Conservation (phyloP, 2,329 filamentous ascomycete species). For the Gnomoniopsis sp. region DNA sequence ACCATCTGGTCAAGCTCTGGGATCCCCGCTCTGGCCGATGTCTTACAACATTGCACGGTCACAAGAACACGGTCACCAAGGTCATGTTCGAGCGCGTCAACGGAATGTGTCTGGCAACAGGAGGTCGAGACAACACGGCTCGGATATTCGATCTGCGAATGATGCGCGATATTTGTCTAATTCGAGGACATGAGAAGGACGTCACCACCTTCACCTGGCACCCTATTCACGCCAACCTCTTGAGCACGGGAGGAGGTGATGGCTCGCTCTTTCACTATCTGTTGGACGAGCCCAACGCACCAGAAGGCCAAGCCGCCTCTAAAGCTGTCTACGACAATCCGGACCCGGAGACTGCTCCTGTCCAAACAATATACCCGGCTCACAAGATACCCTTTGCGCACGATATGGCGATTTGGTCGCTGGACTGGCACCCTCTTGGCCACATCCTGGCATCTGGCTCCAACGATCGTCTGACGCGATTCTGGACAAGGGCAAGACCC, state of each 20-base stretch:
- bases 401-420: constrained; percentile 93
- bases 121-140: constrained; percentile 87
- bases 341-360: constrained; percentile 74
- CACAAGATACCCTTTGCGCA: constrained; percentile 86
- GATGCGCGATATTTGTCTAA: constrained; percentile 95
- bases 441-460: constrained; percentile 94
- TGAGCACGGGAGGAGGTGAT: constrained; percentile 87
- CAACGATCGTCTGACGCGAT: constrained; percentile 93
- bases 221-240: constrained; percentile 81
- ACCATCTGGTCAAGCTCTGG: constrained; percentile 97
- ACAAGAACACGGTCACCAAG: constrained; percentile 96
- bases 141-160: constrained; percentile 93
- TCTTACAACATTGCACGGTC: constrained; percentile 88
- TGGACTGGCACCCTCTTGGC: constrained; percentile 96
- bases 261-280: constrained; percentile 90
- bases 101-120: constrained; percentile 83
- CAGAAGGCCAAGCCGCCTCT: constrained; percentile 66
- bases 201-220: constrained; percentile 93
- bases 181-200: constrained; percentile 94
- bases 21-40: constrained; percentile 90
- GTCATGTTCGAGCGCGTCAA: constrained; percentile 85
- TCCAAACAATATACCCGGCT: constrained; percentile 89
- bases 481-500: constrained; percentile 89
- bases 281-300: constrained; percentile 90
- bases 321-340: constrained; percentile 81